These are phyloP conservation scores for Brassica hybrid DNA, from an alignment of 441 rosid species.

Conservation along the genomic window DNA sequence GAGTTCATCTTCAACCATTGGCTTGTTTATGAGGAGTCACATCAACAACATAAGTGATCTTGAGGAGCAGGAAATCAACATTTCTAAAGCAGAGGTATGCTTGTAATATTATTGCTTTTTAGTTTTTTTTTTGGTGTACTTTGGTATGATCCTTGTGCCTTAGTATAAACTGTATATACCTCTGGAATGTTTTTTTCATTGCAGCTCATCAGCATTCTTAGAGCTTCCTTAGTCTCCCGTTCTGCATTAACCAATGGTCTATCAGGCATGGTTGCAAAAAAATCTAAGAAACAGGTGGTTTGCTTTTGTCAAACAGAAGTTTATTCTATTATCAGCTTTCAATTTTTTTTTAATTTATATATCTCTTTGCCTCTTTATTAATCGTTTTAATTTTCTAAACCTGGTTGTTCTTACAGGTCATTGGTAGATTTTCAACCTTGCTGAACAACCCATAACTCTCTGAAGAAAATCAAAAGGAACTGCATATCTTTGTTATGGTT, in stretches of 20 bases:
- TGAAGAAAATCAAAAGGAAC: neutral
- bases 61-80: neutral
- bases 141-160: neutral
- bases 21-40: neutral
- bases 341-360: neutral
- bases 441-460: neutral
- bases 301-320: neutral
- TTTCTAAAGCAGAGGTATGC: neutral
- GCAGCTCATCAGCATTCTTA: constrained; percentile 13
- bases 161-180: neutral
- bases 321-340: neutral
- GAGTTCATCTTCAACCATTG: constrained; percentile 3
- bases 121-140: neutral
- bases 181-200: neutral
- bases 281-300: neutral
- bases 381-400: neutral
- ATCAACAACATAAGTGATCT: neutral
- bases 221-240: neutral
- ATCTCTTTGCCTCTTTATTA: neutral
- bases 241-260: constrained; percentile 1
- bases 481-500: neutral
- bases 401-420: neutral
- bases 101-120: neutral
- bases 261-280: neutral
- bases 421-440: neutral